Conservation (phyloP, 1,139 yeast genomes). For the Yamadazyma atlantica region DNA sequence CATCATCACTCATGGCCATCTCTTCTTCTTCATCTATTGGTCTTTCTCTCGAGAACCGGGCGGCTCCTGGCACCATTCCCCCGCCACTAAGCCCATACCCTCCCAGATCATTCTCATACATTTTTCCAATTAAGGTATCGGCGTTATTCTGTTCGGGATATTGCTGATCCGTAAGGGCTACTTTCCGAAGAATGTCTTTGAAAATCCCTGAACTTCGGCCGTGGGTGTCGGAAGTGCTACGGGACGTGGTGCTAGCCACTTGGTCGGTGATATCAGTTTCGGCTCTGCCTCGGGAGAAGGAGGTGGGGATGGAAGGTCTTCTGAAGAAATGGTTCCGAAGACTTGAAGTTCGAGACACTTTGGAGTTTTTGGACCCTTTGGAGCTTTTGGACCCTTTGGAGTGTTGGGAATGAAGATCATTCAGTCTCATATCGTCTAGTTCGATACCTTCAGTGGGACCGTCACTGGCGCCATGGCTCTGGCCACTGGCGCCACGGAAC, state of each 20-base stretch:
- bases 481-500: too few relatives aligned
- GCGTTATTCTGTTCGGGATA: conserved; percentile 24
- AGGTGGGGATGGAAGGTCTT: conserved; percentile 12
- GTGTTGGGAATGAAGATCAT: conserved; percentile 1
- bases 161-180: conserved; percentile 35
- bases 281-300: conserved; percentile 5
- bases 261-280: conserved; percentile 26
- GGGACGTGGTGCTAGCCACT: conserved; percentile 9
- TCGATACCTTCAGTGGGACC: too few relatives aligned
- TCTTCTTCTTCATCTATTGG: conserved; percentile 22
- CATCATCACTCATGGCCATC: conserved; percentile 19
- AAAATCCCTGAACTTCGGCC: conserved; percentile 20
- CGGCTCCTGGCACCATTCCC: conserved; percentile 45
- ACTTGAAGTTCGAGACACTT: conserved; percentile 8
- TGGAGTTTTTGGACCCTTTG: conserved; percentile 3
- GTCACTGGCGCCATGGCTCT: too few relatives aligned
- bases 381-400: background rate
- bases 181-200: conserved; percentile 34
- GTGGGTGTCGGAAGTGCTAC: conserved; percentile 5
- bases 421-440: conserved; percentile 3
- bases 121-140: conserved; percentile 43
- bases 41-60: conserved; percentile 20
- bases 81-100: conserved; percentile 38
- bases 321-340: conserved; percentile 12
- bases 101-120: conserved; percentile 26